A percentile compares a stretch with the other conserved stretches of the same genome.
These are phyloP conservation scores for Cryptococcus neoformans DNA, from an alignment of 1,284 basidiomycete species.

Conservation along the genomic window DNA sequence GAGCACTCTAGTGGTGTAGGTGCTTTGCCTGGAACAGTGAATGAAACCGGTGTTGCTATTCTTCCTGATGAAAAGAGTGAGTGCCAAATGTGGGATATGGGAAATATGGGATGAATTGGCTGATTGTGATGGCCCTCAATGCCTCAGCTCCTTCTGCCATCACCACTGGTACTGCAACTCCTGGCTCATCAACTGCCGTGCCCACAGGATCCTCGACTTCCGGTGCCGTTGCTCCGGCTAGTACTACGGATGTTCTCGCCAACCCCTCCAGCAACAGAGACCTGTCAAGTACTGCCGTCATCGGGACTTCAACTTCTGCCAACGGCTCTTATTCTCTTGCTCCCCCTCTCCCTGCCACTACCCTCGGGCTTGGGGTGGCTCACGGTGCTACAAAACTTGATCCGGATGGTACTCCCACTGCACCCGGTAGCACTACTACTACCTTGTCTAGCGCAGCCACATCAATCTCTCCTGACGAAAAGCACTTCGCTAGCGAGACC, in stretches of 20 bases:
- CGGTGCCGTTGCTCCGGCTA: background rate
- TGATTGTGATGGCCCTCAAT: background rate
- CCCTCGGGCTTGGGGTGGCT: conserved; percentile 25
- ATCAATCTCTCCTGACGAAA: background rate
- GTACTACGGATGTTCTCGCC: background rate
- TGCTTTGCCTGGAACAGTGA: conserved; percentile 47
- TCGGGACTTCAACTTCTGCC: background rate
- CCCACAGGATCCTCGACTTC: background rate
- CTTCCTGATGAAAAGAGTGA: conserved; percentile 50
- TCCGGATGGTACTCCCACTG: background rate
- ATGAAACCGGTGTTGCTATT: conserved; percentile 50
- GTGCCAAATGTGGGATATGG: conserved; percentile 1
- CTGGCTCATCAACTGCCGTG: background rate
- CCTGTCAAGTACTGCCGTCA: background rate
- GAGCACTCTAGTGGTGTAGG: conserved; percentile 47
- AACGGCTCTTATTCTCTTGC: conserved; percentile 11
- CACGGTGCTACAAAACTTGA: conserved; percentile 25
- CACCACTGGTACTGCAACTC: background rate
- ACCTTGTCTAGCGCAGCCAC: background rate
- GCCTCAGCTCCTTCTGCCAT: background rate
- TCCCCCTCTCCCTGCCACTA: conserved; percentile 28
- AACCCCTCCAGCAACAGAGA: background rate
- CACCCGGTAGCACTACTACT: background rate
- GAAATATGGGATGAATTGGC: background rate
- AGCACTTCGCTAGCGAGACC: conserved; percentile 3